A percentile compares a stretch with the other conserved stretches of the same genome.
These are phyloP conservation scores for Lepiota subincarnata DNA, from an alignment of 768 basidiomycete species.

Conservation along the genomic window DNA sequence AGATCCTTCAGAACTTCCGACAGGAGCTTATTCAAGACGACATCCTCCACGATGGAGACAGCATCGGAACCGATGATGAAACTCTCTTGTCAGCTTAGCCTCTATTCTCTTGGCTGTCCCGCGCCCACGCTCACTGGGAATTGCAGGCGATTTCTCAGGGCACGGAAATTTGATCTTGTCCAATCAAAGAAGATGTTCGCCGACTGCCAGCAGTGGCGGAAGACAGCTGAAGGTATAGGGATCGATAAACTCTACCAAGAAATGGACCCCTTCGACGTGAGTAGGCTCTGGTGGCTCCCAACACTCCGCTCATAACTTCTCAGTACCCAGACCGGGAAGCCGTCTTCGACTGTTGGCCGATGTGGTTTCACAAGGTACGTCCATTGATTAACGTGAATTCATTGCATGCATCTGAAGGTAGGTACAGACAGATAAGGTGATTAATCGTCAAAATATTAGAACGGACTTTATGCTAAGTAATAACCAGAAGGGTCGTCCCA, in stretches of 20 bases:
- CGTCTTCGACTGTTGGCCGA: slow-evolving; percentile 73
- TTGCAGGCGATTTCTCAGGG: slow-evolving; percentile 69
- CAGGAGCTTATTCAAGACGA: slow-evolving; percentile 47
- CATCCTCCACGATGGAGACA: slow-evolving; percentile 55
- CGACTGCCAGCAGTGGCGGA: slow-evolving; percentile 67
- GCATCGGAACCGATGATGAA: slow-evolving; percentile 54
- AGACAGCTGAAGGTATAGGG: slow-evolving; percentile 57
- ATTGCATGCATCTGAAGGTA: not conserved
- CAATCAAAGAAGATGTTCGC: slow-evolving; percentile 62
- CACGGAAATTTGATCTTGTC: slow-evolving; percentile 57
- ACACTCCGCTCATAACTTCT: not conserved
- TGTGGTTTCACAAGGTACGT: slow-evolving; percentile 73
- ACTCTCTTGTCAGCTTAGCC: slow-evolving; percentile 52
- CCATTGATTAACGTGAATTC: not conserved
- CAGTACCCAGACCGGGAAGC: slow-evolving; percentile 69
- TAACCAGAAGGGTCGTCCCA: slow-evolving; percentile 60
- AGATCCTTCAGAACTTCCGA: slow-evolving; percentile 48
- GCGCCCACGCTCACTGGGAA: not conserved
- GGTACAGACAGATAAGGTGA: slow-evolving; percentile 65
- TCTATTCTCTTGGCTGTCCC: not conserved
- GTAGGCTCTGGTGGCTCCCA: slow-evolving; percentile 20
- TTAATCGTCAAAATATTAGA: slow-evolving; percentile 1
- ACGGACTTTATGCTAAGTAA: not conserved
- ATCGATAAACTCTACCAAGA: slow-evolving; percentile 59
- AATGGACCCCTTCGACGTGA: slow-evolving; percentile 69